phyloP scores from a whole-genome alignment of 805 yeast species.

The Candida piceae region DNA sequence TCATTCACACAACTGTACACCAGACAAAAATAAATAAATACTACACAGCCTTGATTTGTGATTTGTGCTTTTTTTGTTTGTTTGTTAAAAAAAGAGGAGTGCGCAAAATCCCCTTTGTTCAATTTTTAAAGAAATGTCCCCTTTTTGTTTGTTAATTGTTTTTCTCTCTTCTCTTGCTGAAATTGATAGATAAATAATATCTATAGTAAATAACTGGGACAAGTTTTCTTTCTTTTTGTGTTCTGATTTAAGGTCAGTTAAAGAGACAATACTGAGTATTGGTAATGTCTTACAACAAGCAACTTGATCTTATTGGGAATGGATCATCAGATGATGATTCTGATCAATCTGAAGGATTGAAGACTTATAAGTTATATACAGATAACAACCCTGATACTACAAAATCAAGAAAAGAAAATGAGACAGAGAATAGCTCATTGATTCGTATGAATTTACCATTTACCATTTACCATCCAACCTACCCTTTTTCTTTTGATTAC shows the following conservation, averaged over 20 bases:
- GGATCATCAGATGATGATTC: too few relatives aligned
- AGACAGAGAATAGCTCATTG: too few relatives aligned
- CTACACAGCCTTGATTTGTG: background rate
- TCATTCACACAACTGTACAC: background rate
- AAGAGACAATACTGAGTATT: too few relatives aligned
- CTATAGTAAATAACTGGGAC: too few relatives aligned
- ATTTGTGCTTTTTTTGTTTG: background rate
- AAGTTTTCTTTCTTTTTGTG: too few relatives aligned
- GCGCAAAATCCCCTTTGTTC: background rate
- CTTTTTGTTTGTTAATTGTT: background rate
- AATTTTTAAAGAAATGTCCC: background rate
- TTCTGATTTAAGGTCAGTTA: too few relatives aligned
- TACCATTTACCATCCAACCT: too few relatives aligned
- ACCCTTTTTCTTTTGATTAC: too few relatives aligned
- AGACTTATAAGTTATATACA: background rate
- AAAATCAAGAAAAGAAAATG: background rate
- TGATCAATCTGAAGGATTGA: background rate
- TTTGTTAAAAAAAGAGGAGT: background rate
- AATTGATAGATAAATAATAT: too few relatives aligned
- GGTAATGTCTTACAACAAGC: constrained; percentile 18
- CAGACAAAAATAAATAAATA: too few relatives aligned
- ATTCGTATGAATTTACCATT: too few relatives aligned
- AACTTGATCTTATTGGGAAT: constrained; percentile 13
- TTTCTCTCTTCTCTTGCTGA: background rate
- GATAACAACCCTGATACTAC: background rate